Evolutionary conservation across 352 stramenopile species (phyloP).

Genomic region (Peronospora tabacina): DNA sequence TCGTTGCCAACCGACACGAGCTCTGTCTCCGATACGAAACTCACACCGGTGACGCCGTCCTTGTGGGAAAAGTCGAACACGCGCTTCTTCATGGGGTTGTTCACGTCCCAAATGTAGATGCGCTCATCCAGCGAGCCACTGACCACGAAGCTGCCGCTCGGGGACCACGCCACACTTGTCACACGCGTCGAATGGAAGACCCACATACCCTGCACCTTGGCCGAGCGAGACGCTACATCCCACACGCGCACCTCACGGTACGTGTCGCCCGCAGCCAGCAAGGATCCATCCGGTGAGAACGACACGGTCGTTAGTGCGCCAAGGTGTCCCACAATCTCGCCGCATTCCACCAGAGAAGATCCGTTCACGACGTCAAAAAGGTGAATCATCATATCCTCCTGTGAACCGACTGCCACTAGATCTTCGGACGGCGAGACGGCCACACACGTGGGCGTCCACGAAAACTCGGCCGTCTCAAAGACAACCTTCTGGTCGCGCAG

Average conservation of each 20-base stretch:
- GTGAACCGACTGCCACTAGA: slow-evolving; percentile 66
- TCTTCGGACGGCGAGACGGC: slow-evolving; percentile 63
- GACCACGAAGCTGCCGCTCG: slow-evolving; percentile 86
- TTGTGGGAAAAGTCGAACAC: slow-evolving; percentile 78
- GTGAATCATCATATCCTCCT: slow-evolving; percentile 85
- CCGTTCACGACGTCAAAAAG: slow-evolving; percentile 72
- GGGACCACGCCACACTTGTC: slow-evolving; percentile 90
- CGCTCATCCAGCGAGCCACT: slow-evolving; percentile 92
- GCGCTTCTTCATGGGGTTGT: slow-evolving; percentile 56
- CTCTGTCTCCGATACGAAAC: slow-evolving; percentile 63
- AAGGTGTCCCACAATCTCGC: slow-evolving; percentile 63
- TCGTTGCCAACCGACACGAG: slow-evolving; percentile 79
- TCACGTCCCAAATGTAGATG: slow-evolving; percentile 94
- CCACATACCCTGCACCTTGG: slow-evolving; percentile 90
- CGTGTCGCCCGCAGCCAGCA: slow-evolving; percentile 81
- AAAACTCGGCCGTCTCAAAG: slow-evolving; percentile 68
- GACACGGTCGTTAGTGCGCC: slow-evolving; percentile 65
- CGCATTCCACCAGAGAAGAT: slow-evolving; percentile 48
- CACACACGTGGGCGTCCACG: slow-evolving; percentile 72
- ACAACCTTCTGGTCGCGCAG: slow-evolving; percentile 60
- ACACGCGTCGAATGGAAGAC: slow-evolving; percentile 95
- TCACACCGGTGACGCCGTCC: slow-evolving; percentile 66
- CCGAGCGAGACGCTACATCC: slow-evolving; percentile 66
- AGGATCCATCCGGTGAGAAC: slow-evolving; percentile 80
- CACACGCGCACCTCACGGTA: slow-evolving; percentile 89